A percentile compares a stretch with the other conserved stretches of the same genome.
Evolutionary conservation across 2,329 filamentous ascomycete genomes (phyloP).

Genomic region (Leptographium lundbergii): DNA sequence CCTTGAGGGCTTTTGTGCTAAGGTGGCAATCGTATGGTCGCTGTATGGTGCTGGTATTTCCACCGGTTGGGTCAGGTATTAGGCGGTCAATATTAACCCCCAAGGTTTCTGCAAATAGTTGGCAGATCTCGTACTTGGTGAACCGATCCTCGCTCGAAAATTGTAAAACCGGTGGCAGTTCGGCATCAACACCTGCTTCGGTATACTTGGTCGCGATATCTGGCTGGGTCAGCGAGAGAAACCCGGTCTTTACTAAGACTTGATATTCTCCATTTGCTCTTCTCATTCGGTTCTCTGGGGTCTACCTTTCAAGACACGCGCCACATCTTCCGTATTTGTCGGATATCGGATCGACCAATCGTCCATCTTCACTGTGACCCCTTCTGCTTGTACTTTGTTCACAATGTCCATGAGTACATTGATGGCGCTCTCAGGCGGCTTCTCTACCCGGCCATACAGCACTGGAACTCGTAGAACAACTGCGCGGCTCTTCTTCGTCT

Average conservation of each 20-base stretch:
- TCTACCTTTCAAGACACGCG: slow-evolving; percentile 38
- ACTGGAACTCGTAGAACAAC: slow-evolving; percentile 72
- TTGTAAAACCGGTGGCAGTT: slow-evolving; percentile 60
- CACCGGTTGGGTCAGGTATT: slow-evolving; percentile 55
- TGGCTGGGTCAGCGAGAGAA: slow-evolving; percentile 14
- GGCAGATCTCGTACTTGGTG: slow-evolving; percentile 85
- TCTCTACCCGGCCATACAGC: slow-evolving; percentile 66
- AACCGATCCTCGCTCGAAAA: slow-evolving; percentile 77
- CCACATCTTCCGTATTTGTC: slow-evolving; percentile 81
- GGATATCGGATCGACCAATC: slow-evolving; percentile 77
- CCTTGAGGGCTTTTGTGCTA: slow-evolving; percentile 59
- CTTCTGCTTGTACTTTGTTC: slow-evolving; percentile 56
- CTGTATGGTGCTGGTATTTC: slow-evolving; percentile 59
- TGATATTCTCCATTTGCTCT: background rate
- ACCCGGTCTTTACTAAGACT: background rate
- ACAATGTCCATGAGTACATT: slow-evolving; percentile 69
- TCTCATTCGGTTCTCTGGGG: background rate
- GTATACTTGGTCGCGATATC: slow-evolving; percentile 63
- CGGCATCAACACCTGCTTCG: slow-evolving; percentile 28
- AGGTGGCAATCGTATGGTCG: slow-evolving; percentile 83
- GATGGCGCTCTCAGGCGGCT: slow-evolving; percentile 64
- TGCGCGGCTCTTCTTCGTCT: slow-evolving; percentile 36
- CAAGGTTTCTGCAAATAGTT: slow-evolving; percentile 67
- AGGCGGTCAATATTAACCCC: slow-evolving; percentile 58
- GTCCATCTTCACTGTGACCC: slow-evolving; percentile 60